These are phyloP conservation scores for Penicillium sp. DNA, from an alignment of 2,329 filamentous ascomycete species.

Conservation along the genomic window DNA sequence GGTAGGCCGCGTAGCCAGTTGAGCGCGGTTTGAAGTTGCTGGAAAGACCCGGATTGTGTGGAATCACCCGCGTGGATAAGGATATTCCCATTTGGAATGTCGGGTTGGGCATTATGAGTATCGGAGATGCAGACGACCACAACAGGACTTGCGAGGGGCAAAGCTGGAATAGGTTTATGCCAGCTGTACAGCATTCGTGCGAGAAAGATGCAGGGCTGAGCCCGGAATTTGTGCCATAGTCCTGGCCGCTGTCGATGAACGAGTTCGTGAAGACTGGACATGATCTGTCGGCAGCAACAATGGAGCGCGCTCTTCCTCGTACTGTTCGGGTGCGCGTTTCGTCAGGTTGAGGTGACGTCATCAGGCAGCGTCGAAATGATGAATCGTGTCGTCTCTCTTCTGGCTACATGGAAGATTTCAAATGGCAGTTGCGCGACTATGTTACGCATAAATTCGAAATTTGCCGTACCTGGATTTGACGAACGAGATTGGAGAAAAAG, in stretches of 20 bases:
- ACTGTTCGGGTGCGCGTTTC: no score
- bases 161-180: constrained; percentile 12
- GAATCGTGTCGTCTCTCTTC: no score
- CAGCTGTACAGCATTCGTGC: constrained; percentile 19
- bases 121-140: constrained; percentile 34
- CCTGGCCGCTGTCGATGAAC: constrained; percentile 18
- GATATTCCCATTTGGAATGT: constrained; percentile 39
- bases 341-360: no score
- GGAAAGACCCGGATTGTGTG: constrained; percentile 64
- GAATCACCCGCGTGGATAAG: constrained; percentile 47
- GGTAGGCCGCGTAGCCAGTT: constrained; percentile 73
- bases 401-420: no score
- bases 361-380: no score
- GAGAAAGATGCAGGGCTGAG: constrained; percentile 20
- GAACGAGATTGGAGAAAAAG: no score
- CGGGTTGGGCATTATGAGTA: constrained; percentile 30
- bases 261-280: constrained; percentile 10
- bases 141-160: constrained; percentile 11
- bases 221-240: constrained; percentile 18
- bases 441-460: no score
- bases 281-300: neutral
- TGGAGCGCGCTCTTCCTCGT: no score
- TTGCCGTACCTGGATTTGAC: no score
- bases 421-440: no score
- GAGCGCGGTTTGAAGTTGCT: constrained; percentile 72